Evolutionary conservation across 495 filamentous ascomycete species (phyloP), one percentile per base, ranked within the genome.

Genomic region (Neurospora terricola): DNA sequence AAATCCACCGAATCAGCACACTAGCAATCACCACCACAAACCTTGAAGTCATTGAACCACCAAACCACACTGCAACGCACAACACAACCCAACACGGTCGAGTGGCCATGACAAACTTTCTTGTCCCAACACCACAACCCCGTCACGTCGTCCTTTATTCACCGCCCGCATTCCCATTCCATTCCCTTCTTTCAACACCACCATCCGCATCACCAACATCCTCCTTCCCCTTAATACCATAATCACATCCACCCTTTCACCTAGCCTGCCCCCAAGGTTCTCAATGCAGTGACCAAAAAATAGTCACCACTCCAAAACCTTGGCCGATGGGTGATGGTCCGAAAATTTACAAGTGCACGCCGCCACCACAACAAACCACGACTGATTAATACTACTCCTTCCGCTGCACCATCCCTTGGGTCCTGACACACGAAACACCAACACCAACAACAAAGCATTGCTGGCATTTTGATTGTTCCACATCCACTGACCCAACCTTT

Each of bases 401-500:
- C 27, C 6, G 12, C 54, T 14, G 21, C 23, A 27, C 14, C 27
- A 73, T 71, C 23, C 54, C 70, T 70, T 62, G 62, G 34, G 48
- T 69, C 38, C 72, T 59, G 38, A 59, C 70, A 72, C 69, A 70
- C 70, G 40, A 39, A 37, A 71, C 23, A 71, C 37, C 40, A 71
- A 70, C 69, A 36, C 66, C 66, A 69, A 18, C 23, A 12, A 18
- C 27, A 34, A 37, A 70, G 14, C 27, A 9, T 30, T 62, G 54
- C 54, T 18, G 72, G 37, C 38, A 14, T 27, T 45, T 70, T 62
- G 21, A 54, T 38, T 69, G 69, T 70, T 71, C 71, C 54, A n/a
- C 18, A 66, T 59, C 43, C 34, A 77, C 77, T 79, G 62, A 80
- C 76, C 23, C 75, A 71, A 73, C 38, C 72, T 74, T 75, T 78